phyloP scores from a whole-genome alignment of 2,329 filamentous ascomycete species.

The Claviceps sp. region DNA sequence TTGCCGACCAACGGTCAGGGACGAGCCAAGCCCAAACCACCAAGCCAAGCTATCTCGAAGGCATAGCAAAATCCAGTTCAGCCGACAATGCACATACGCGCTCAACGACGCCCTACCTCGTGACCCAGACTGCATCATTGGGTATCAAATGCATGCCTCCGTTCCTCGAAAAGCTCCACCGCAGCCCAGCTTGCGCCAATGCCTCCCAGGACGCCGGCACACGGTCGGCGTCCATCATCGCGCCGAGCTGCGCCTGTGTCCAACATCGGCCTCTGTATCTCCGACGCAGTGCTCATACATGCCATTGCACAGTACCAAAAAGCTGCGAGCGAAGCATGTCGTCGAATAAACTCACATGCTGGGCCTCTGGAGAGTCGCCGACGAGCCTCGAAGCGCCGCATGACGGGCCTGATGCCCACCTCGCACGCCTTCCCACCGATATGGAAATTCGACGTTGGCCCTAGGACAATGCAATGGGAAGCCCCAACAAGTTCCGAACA shows the following conservation, averaged over 20 bases:
- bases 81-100: neutral
- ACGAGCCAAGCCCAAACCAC: too few relatives aligned
- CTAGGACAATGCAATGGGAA: conserved; percentile 38
- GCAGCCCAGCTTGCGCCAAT: conserved; percentile 11
- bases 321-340: conserved; percentile 8
- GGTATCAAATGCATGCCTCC: neutral
- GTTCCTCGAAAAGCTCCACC: too few relatives aligned
- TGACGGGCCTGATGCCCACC: conserved; percentile 35
- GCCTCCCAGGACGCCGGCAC: conserved; percentile 16
- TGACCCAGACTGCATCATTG: neutral
- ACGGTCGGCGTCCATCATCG: conserved; percentile 14
- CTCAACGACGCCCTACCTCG: neutral
- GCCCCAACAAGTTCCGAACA: conserved; percentile 26
- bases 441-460: conserved; percentile 33
- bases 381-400: conserved; percentile 37
- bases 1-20: too few relatives aligned
- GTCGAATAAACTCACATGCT: conserved; percentile 29
- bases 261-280: conserved; percentile 17
- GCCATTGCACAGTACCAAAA: conserved; percentile 20
- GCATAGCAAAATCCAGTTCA: neutral
- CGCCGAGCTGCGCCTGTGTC: conserved; percentile 8
- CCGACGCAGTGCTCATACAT: conserved; percentile 19
- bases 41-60: too few relatives aligned
- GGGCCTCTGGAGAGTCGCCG: conserved; percentile 43
- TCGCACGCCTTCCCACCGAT: conserved; percentile 22